A percentile compares a stretch with the other conserved stretches of the same genome.
phyloP scores from a whole-genome alignment of 2,329 filamentous ascomycete species.

The Diaporthe sp. region DNA sequence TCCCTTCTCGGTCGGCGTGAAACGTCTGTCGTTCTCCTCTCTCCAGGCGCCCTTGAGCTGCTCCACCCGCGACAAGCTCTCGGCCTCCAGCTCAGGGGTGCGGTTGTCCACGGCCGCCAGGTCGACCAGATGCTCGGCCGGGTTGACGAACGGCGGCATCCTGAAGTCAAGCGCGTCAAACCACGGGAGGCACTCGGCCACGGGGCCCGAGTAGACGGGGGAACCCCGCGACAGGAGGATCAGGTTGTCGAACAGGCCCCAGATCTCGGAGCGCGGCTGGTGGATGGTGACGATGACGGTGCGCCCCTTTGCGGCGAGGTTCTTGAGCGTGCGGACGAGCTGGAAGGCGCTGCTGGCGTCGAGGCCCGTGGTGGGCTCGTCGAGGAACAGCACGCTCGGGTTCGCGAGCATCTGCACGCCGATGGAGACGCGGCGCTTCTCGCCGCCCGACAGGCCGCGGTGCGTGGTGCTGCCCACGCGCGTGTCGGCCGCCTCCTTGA shows the following conservation, averaged over 20 bases:
- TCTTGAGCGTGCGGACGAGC: slow-evolving; percentile 78
- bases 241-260: slow-evolving; percentile 81
- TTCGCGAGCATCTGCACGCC: slow-evolving; percentile 85
- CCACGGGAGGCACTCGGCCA: slow-evolving; percentile 72
- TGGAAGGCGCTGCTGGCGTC: slow-evolving; percentile 85
- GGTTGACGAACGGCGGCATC: slow-evolving; percentile 81
- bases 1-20: slow-evolving; percentile 44
- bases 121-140: slow-evolving; percentile 83
- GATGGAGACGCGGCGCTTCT: slow-evolving; percentile 82
- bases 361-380: slow-evolving; percentile 84
- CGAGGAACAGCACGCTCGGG: slow-evolving; percentile 82
- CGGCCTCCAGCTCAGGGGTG: slow-evolving; percentile 74
- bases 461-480: slow-evolving; percentile 79
- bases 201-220: slow-evolving; percentile 76
- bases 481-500: slow-evolving; percentile 84
- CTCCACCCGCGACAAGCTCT: slow-evolving; percentile 72
- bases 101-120: slow-evolving; percentile 81
- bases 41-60: slow-evolving; percentile 73
- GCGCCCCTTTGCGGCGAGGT: slow-evolving; percentile 75
- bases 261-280: slow-evolving; percentile 84
- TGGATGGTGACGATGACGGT: slow-evolving; percentile 84
- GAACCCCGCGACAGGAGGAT: slow-evolving; percentile 77
- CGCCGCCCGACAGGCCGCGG: slow-evolving; percentile 83
- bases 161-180: slow-evolving; percentile 73
- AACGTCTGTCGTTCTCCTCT: slow-evolving; percentile 51